Base-by-base conservation (phyloP, 768 basidiomycete genomes). In the Lactarius tabidus region DNA sequence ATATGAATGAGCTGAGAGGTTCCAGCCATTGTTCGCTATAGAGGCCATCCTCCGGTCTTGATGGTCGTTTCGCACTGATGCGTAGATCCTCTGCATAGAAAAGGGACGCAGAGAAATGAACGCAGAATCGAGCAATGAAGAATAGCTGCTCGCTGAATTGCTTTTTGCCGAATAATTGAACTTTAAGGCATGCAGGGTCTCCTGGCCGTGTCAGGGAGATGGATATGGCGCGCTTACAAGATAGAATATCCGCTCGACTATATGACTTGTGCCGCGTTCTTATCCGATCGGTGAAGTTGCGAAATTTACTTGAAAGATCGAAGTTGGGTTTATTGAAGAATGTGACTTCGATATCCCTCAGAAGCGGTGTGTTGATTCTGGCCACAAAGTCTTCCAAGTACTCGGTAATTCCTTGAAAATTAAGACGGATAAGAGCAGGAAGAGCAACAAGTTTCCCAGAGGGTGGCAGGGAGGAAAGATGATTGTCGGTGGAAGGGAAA, bases 41-140 rank as follows among this genome's bases (percentile, higher is more conserved):
- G 15, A 4, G 0, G 18, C 12, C 6, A 2, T 2, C 23, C n/a
- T 14, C 0, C 4, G 0, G 0, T 15, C 12, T 26, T 48, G 4
- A 6, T 23, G 5, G 2, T 51, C 14, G 23, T 6, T 12, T 26
- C 6, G 48, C 2, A 51, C 26, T 26, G 23, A 51, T 17, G 14
- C 5, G 23, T 26, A 51, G 14, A 17, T 51, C 48, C 48, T 51
- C 14, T 6, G 23, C 48, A 26, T 51, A 15, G 26, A 17, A 26
- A 26, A 51, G 14, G 5, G 7, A 6, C 6, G 0, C 6, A 14
- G 26, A 51, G 15, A 51, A 14, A 2, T 2, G 2, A 6, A 0
- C 1, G 15, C 48, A 51, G 23, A 26, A 6, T 6, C 1, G 5
- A 3, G 26, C 9, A 12, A 51, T 28, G 6, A 17, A 17, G 2